Evolutionary conservation across 164 flowering plant genomes (phyloP).

Genomic region (Malania oleifera): DNA sequence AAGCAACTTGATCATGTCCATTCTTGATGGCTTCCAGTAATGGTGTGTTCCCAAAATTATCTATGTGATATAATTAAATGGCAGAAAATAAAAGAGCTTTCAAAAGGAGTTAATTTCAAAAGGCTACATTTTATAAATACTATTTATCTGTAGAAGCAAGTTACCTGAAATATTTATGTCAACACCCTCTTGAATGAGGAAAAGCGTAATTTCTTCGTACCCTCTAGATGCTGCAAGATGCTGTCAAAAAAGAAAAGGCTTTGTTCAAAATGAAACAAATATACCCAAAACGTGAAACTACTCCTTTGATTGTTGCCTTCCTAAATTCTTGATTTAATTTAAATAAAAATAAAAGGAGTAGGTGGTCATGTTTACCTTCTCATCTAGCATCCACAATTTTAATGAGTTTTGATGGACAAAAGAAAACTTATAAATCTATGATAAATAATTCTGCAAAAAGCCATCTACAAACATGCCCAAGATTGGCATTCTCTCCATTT

Average conservation of each 20-base stretch:
- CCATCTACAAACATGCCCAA: too few relatives aligned
- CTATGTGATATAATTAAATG: constrained; percentile 13
- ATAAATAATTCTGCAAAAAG: too few relatives aligned
- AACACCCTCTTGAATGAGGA: constrained; percentile 53
- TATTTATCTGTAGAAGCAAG: background rate
- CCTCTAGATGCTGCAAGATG: constrained; percentile 83
- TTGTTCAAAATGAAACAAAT: background rate
- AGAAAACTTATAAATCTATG: too few relatives aligned
- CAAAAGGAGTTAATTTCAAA: constrained; percentile 10
- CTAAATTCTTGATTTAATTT: too few relatives aligned
- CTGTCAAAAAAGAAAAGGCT: constrained; percentile 28
- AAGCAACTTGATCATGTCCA: constrained; percentile 49
- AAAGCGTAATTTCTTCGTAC: constrained; percentile 49
- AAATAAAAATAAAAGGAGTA: too few relatives aligned
- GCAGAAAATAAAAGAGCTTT: constrained; percentile 12
- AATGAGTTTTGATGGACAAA: too few relatives aligned
- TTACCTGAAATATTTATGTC: constrained; percentile 51
- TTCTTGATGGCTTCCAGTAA: constrained; percentile 57
- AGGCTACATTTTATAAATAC: background rate
- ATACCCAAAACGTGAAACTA: too few relatives aligned
- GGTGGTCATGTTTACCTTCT: too few relatives aligned
- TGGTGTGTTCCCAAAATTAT: constrained; percentile 57
- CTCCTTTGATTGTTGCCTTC: too few relatives aligned
- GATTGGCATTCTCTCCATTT: too few relatives aligned
- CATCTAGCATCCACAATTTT: too few relatives aligned